Base-by-base conservation (phyloP, 768 basidiomycete genomes). In the Suillus subluteus region DNA sequence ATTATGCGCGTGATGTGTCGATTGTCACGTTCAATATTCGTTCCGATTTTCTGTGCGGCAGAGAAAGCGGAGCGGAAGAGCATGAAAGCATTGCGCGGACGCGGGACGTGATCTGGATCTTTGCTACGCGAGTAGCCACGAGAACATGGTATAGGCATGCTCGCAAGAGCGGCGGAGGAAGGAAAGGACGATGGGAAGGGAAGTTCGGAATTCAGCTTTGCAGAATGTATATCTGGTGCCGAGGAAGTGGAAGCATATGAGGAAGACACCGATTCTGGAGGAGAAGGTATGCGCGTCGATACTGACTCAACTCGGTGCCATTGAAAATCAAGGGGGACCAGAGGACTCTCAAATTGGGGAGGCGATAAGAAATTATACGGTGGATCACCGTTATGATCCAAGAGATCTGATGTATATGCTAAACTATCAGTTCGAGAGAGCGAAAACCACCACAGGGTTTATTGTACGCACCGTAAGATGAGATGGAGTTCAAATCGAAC, bases 61-160 rank as follows among this genome's bases (percentile, higher is more conserved):
- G 86, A 84, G 62, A 90, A 87, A 64, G 83, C 86, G 32, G 86
- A 88, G 26, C 88, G 83, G 74, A 85, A 89, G 73, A 89, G 83
- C 81, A 89, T 82, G 72, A 83, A 82, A 48, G 81, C 82, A 68
- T 82, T 83, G 3, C 80, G 69, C 1, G 79, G 79, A 50, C 79
- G 80, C 15, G 79, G 79, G 21, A 79, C 72, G 69, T 79, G 79
- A 80, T 87, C 66, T 78, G 83, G 69, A 79, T 74, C 54, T 46
- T 73, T 74, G 66, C 77, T 77, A 4, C 76, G 74, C 7, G 76
- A 66, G 1, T 74, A 69, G 2, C 63, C 40, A 62, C 76, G 77
- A 1, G 76, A 72, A 21, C 70, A 75, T 55, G 76, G 75, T 4
- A 78, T 69, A 3, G 77, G 73, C 73, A 77, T 78, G 48, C 66